Percentiles rank a stretch among this genome's conserved stretches.
These are phyloP conservation scores for Daldinia grandis DNA, from an alignment of 495 filamentous ascomycete genomes.

Conservation along the genomic window DNA sequence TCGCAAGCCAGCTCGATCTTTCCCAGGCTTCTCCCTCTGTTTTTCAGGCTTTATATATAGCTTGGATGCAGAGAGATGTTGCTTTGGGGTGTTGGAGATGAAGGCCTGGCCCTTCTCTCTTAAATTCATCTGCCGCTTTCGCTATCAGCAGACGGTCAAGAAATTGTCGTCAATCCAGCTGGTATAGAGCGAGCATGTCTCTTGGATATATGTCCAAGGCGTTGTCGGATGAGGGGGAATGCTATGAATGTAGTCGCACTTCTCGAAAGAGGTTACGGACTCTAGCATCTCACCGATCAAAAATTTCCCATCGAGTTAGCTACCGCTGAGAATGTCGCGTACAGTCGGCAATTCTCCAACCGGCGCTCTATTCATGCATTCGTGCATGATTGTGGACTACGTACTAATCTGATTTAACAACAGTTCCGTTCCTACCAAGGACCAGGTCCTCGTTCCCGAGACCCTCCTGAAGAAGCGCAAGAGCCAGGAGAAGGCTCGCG, in stretches of 20 bases:
- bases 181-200: constrained; percentile 55
- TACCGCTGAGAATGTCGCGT: constrained; percentile 87
- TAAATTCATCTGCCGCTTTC: constrained; percentile 78
- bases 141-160: constrained; percentile 18
- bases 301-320: constrained; percentile 81
- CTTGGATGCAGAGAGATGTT: constrained; percentile 61
- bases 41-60: constrained; percentile 55
- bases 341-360: constrained; percentile 84
- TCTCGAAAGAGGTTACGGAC: constrained; percentile 10
- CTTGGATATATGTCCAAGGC: constrained; percentile 72
- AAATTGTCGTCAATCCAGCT: constrained; percentile 31
- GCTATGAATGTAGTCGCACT: constrained; percentile 12
- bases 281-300: constrained; percentile 75
- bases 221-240: constrained; percentile 77
- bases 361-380: constrained; percentile 76
- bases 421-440: constrained; percentile 85
- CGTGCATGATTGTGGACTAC: constrained; percentile 68
- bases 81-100: constrained; percentile 80
- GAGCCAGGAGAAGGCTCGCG: constrained; percentile 97
- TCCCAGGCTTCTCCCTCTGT: constrained; percentile 68
- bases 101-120: constrained; percentile 77
- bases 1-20: constrained; percentile 81
- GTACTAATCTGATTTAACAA: constrained; percentile 65
- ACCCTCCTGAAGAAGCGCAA: constrained; percentile 99
- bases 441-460: constrained; percentile 95